Conservation (phyloP, 2,329 filamentous ascomycete genomes). For the Paecilomyces sp. region DNA sequence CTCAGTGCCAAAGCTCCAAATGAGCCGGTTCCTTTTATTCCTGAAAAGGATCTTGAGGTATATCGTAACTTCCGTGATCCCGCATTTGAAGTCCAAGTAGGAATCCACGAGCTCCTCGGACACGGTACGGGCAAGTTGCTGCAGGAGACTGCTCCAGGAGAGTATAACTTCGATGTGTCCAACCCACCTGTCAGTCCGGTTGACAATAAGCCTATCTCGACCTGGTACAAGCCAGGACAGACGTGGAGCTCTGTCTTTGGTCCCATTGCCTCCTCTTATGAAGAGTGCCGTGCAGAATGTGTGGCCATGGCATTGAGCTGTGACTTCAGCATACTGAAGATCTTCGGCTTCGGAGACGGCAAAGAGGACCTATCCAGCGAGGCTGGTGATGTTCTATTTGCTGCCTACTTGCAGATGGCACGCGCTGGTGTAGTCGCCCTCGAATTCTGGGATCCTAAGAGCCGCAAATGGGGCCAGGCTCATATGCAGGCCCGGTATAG, state of each 20-base stretch:
- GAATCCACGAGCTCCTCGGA: conserved; percentile 80
- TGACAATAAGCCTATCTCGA: conserved; percentile 66
- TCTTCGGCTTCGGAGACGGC: conserved; percentile 86
- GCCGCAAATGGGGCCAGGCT: conserved; percentile 83
- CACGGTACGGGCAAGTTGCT: conserved; percentile 92
- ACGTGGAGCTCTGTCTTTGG: conserved; percentile 94
- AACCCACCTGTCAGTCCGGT: conserved; percentile 78
- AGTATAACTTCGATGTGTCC: conserved; percentile 79
- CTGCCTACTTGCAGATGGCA: conserved; percentile 87
- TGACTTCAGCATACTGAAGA: conserved; percentile 79
- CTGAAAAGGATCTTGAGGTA: conserved; percentile 65
- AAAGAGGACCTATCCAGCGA: conserved; percentile 62
- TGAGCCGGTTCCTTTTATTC: conserved; percentile 87
- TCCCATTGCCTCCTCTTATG: conserved; percentile 77
- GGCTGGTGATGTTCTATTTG: conserved; percentile 81
- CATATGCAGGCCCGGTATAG: conserved; percentile 89
- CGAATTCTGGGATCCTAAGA: conserved; percentile 92
- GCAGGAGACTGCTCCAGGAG: conserved; percentile 74
- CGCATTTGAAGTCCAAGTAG: conserved; percentile 92
- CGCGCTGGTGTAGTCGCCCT: conserved; percentile 81
- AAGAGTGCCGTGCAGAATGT: conserved; percentile 90
- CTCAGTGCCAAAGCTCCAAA: conserved; percentile 84
- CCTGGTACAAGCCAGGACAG: conserved; percentile 91
- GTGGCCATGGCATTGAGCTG: conserved; percentile 88
- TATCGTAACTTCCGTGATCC: conserved; percentile 78